Evolutionary conservation across 176 grass and related monocot species (phyloP).

Genomic region (Alloteropsis semialata): DNA sequence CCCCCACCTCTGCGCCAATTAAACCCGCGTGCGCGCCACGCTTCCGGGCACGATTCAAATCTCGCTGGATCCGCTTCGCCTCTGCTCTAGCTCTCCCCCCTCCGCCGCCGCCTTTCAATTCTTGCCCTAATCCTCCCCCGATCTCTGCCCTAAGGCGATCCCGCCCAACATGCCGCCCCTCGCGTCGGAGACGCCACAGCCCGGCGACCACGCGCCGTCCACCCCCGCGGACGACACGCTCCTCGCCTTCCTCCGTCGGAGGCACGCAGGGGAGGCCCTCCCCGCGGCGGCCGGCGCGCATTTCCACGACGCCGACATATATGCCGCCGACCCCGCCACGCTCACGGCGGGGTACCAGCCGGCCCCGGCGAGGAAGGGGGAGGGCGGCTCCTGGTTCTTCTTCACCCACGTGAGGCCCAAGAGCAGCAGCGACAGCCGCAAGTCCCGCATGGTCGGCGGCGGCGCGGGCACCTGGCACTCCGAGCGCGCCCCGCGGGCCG

Average conservation of each 20-base stretch:
- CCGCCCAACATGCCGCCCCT: background rate
- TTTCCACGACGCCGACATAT: background rate
- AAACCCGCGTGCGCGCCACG: no score
- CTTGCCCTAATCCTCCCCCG: background rate
- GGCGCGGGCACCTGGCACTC: slow-evolving; percentile 1
- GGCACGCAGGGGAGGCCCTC: background rate
- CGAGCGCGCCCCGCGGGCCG: background rate
- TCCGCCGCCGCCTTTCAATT: background rate
- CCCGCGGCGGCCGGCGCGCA: background rate
- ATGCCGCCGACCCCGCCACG: background rate
- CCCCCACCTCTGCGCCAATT: no score
- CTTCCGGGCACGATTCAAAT: background rate
- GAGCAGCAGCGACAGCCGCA: background rate
- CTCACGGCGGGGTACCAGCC: background rate
- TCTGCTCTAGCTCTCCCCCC: background rate
- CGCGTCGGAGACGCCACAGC: background rate
- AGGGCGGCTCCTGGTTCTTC: background rate
- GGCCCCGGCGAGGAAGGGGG: background rate
- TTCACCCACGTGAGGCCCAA: background rate
- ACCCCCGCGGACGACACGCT: background rate
- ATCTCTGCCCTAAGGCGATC: no score
- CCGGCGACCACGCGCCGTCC: background rate
- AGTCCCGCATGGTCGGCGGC: background rate
- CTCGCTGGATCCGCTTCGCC: no score
- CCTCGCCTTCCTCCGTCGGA: background rate